Conservation (phyloP, 176 grass and related monocot genomes). For the Oryza nivara region DNA sequence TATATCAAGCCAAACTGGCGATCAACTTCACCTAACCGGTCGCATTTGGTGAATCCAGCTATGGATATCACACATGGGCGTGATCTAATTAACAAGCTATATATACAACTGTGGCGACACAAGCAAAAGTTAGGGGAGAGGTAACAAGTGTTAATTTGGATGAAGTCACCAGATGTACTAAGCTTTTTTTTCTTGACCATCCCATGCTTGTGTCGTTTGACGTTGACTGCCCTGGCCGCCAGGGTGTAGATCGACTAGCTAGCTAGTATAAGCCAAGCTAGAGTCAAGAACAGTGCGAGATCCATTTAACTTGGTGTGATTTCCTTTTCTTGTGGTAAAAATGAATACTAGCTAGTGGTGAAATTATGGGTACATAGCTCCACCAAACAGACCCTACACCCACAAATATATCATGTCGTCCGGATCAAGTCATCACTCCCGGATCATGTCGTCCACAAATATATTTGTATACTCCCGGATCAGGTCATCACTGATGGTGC, state of each 20-base stretch:
- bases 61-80: background rate
- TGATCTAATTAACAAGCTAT: background rate
- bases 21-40: background rate
- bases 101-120: background rate
- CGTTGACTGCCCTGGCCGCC: background rate
- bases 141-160: background rate
- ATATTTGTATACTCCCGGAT: too few species aligned
- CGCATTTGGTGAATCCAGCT: conserved; percentile 9
- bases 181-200: background rate
- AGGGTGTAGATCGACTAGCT: background rate
- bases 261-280: too few species aligned
- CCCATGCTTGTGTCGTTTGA: background rate
- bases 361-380: too few species aligned
- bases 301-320: too few species aligned
- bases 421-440: too few species aligned
- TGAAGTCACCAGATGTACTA: background rate
- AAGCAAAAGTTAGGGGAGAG: background rate
- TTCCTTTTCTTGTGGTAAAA: too few species aligned
- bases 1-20: background rate
- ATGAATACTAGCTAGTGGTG: too few species aligned
- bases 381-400: too few species aligned
- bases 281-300: too few species aligned
- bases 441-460: too few species aligned
- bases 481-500: too few species aligned
- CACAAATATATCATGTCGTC: too few species aligned